phyloP scores from a whole-genome alignment of 192 early-diverging fungal genomes.

The Backusella westeae region DNA sequence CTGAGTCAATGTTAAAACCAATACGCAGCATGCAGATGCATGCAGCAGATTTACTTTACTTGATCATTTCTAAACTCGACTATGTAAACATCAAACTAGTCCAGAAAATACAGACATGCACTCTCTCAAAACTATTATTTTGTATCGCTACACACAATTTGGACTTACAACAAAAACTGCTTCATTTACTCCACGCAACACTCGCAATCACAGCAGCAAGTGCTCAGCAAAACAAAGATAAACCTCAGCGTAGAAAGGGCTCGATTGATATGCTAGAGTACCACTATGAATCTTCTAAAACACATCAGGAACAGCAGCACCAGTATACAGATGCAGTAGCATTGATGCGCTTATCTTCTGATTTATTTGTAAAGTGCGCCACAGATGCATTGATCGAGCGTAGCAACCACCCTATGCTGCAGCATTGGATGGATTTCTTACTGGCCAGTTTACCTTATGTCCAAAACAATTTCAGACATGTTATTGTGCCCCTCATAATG shows the following conservation, averaged over 20 bases:
- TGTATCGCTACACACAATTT: slow-evolving; percentile 49
- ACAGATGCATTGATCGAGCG: slow-evolving; percentile 55
- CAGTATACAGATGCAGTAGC: slow-evolving; percentile 13
- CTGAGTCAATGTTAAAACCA: slow-evolving; percentile 22
- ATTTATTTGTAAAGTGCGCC: slow-evolving; percentile 55
- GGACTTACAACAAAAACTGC: slow-evolving; percentile 58
- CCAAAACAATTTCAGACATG: slow-evolving; percentile 56
- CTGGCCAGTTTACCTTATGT: slow-evolving; percentile 58
- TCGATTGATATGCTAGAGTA: slow-evolving; percentile 4
- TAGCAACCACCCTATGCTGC: slow-evolving; percentile 66
- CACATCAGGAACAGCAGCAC: background rate
- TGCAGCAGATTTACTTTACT: slow-evolving; percentile 55
- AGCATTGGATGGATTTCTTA: slow-evolving; percentile 79
- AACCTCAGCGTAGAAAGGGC: background rate
- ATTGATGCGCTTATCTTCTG: slow-evolving; percentile 32
- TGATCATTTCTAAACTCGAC: slow-evolving; percentile 54
- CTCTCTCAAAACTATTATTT: slow-evolving; percentile 56
- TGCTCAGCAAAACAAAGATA: background rate
- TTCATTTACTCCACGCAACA: slow-evolving; percentile 53
- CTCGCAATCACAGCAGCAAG: slow-evolving; percentile 41
- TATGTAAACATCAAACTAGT: slow-evolving; percentile 47
- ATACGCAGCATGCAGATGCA: slow-evolving; percentile 51
- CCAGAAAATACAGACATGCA: slow-evolving; percentile 47
- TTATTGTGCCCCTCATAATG: slow-evolving; percentile 60
- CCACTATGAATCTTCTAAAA: background rate